Evolutionary conservation across 345 rosid species (phyloP), one percentile per base, ranked within the genome.

Genomic region (Excoecaria agallocha): DNA sequence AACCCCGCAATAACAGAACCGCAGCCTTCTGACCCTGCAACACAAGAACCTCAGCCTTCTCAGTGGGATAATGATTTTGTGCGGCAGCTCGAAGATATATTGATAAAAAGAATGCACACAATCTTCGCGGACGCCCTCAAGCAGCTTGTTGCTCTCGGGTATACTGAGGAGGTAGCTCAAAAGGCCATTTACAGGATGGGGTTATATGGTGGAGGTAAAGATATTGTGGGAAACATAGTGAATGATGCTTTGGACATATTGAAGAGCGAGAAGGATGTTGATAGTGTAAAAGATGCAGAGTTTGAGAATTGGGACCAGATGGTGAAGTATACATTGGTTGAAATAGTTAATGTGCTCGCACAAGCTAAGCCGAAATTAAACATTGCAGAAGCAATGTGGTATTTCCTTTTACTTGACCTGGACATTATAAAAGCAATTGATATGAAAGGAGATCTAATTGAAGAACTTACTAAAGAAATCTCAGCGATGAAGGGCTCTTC

Each of bases 271-370:
- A 60, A 60, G 43, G 69, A 41, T 11, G n/a, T 30, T 67, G 67
- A 72, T 68, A 48, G 72, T 56, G 70, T 70, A 35, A 79, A 76
- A 54, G 88, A 83, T 43, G n/a, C 58, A 55, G 61, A 71, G 77
- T 87, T 85, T 75, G 84, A 83, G 64, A 76, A 80, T 81, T 71
- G 84, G 66, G 76, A 79, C 66, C 87, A 86, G 52, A 57, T 83
- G 59, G 85, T 71, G 55, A 67, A 72, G 63, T 86, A 56, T 69
- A 81, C 86, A 4, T 43, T 83, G 78, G 15, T 82, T 60, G 89
- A 80, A 66, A 62, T 84, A 84, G 76, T 84, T 20, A 37, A 66
- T 51, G 81, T 82, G 61, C 76, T 86, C 9, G 25, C 17, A 54
- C 74, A 83, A 73, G 86, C 80, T 69, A 82, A 80, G 66, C 86